Conservation (phyloP, 2,329 filamentous ascomycete genomes). For the Zasmidium cellare region DNA sequence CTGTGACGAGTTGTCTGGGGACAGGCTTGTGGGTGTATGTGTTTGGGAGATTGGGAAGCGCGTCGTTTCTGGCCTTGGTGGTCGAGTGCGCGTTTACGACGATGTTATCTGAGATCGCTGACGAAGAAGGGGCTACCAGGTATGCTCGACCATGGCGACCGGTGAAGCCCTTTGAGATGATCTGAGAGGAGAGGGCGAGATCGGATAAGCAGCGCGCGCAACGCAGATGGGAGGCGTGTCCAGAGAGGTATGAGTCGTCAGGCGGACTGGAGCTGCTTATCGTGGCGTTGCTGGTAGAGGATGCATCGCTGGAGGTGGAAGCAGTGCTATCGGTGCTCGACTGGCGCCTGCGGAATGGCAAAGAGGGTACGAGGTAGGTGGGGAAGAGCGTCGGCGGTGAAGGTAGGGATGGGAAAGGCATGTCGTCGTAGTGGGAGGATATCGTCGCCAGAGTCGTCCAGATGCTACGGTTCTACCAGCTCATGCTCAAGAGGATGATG, state of each 20-base stretch:
- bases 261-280: conserved; percentile 23
- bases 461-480: conserved; percentile 8
- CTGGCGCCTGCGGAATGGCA: conserved; percentile 49
- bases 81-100: conserved; percentile 15
- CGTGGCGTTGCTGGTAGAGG: conserved; percentile 23
- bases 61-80: conserved; percentile 27
- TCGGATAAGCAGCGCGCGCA: conserved; percentile 61
- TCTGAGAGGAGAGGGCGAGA: conserved; percentile 59
- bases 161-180: conserved; percentile 66
- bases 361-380: conserved; percentile 51
- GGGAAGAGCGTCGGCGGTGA: conserved; percentile 47
- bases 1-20: conserved; percentile 61
- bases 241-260: conserved; percentile 42
- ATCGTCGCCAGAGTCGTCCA: neutral
- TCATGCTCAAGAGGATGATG: conserved; percentile 2
- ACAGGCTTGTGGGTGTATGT: conserved; percentile 58
- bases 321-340: conserved; percentile 40
- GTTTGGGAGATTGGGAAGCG: conserved; percentile 54
- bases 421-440: conserved; percentile 5
- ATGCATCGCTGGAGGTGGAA: conserved; percentile 35
- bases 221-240: conserved; percentile 56
- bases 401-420: conserved; percentile 31
- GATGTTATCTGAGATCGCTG: conserved; percentile 30
- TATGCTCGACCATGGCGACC: conserved; percentile 65
- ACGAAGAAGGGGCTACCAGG: conserved; percentile 54